Evolutionary conservation across 306 rosid genomes (phyloP), one percentile per base, ranked within the genome.

Genomic region (Astragalus membranaceus): DNA sequence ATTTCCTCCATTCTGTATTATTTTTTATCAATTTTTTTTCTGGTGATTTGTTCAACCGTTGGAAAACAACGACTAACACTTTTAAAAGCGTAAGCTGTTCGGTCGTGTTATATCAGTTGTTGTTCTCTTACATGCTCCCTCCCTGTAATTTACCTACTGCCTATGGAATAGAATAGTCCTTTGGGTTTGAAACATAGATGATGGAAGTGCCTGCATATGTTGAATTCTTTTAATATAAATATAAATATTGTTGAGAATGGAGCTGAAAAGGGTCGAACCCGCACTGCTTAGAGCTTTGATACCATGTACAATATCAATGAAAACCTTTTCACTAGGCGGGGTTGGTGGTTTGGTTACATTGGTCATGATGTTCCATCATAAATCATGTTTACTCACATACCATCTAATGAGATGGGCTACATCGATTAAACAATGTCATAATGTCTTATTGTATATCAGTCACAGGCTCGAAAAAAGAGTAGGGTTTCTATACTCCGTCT

Each of bases 131-230:
- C 20, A 10, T 1, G 3, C 54, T 10, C 47, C 30, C 32, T 39
- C 50, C 67, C 50, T 39, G 10, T 11, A 7, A 12, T 58, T 58
- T 55, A 10, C 5, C 48, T 17, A 11, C 12, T 13, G 32, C 51
- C 12, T 10, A 17, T 35, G 46, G 10, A 26, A 26, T 35, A 13
- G 61, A 61, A 26, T 26, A 26, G 60, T 58, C 20, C 58, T 61
- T 69, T 29, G 16, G 48, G 66, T 44, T 69, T 76, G 75, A 69
- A 60, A 23, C 48, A 23, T 61, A 65, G n/a, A 32, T 58, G 3
- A 29, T 48, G 29, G 7, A 14, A 26, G 37, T 58, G 35, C 30
- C 63, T 8, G 33, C n/a, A 30, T 42, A 1, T 44, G 10, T 47
- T 46, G 26, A 20, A 6, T 2, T 61, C 8, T 50, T 69, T 53